Evolutionary conservation across 2,329 filamentous ascomycete species (phyloP), one percentile per base, ranked within the genome.

Genomic region (Alternaria alternata): DNA sequence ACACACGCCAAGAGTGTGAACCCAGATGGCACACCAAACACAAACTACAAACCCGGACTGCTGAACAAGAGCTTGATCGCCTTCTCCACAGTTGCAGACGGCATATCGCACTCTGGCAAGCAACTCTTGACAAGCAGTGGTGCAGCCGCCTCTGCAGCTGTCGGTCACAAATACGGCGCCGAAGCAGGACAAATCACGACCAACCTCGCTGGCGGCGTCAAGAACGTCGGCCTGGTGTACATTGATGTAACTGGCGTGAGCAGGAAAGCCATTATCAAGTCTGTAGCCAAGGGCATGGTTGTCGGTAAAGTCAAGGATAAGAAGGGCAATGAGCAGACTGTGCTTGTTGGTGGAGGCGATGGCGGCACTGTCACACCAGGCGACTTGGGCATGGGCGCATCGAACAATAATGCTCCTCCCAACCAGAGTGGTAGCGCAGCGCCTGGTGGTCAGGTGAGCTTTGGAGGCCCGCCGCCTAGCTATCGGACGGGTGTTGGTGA

Each of bases 61-160:
- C 81, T 99, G 67, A 99, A 99, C 82, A 97, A 97, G 84, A 93
- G 90, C 64, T 83, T 99, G 82, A 98, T 99, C 83, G 95, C 95
- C 0, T 98, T 98, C 78, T 93, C 91, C 39, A 99, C 95, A 0
- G 88, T 99, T 44, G 92, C 93, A 24, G 95, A 99, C 72, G 95
- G 95, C 38, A 91, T 98, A 59, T 94, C 97, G 68, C 90, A 96
- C 68, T 91, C 92, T 2, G 91, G 93, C 1, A 90, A 90, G 54
- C 91, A 88, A 63, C 82, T 99, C 30, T 84, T 99, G 30, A 87
- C 86, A 5, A 89, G 89, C 9, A 88, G 90, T 3, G 90, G 92
- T 4, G 84, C 86, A 1, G 93, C 94, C n/a, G 91, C 94, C 24
- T 93, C 88, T 36, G 92, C 90, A 0, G 89, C 97, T 52, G 92